Base-by-base conservation (phyloP, 2,329 filamentous ascomycete genomes). In the Beauveria bassiana region DNA sequence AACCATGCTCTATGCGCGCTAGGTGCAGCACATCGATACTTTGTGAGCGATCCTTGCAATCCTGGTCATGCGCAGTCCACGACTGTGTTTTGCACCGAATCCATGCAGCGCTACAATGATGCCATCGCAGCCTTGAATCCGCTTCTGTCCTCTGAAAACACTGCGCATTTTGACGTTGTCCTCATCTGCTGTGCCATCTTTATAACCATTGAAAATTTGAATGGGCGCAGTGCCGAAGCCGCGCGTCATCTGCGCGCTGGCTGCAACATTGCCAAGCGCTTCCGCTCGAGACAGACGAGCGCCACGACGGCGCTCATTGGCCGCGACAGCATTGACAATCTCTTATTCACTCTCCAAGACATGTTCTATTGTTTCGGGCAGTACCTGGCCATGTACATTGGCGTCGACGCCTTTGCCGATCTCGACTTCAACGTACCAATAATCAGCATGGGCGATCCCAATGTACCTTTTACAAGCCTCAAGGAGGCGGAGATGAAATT, bases 121-220 rank as follows among this genome's bases (percentile, higher is more conserved):
- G 66, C 67, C 9, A 68, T 68, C 20, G 43, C 55, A 0, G 61
- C 62, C 6, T 64, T 68, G 51, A 62, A 66, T 16, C 63, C 66
- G 14, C 54, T 68, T 14, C 63, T 68, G 60, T 52, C 38, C n/a
- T 62, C 62, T 5, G 61, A 59, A 7, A 62, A 65, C 1, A 38
- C 53, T 3, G 24, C 52, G 2, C 65, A 67, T 10, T 61, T 66
- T 18, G 62, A 64, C 31, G 63, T 59, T 4, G 64, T 65, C n/a
- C 58, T 68, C 1, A 57, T 65, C 1, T 68, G 67, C 34, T 68
- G 67, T 18, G 63, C 65, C 18, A 66, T 68, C 24, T 68, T 68
- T n/a, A 67, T 68, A 26, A 66, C 64, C 24, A 64, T 68, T 10
- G 67, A 68, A 46, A 67, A 63, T 22, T 50, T 68, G 2, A 56